A percentile compares a stretch with the other conserved stretches of the same genome.
Conservation (phyloP, 139 green algal species). For the Ettlia oleoabundans region DNA sequence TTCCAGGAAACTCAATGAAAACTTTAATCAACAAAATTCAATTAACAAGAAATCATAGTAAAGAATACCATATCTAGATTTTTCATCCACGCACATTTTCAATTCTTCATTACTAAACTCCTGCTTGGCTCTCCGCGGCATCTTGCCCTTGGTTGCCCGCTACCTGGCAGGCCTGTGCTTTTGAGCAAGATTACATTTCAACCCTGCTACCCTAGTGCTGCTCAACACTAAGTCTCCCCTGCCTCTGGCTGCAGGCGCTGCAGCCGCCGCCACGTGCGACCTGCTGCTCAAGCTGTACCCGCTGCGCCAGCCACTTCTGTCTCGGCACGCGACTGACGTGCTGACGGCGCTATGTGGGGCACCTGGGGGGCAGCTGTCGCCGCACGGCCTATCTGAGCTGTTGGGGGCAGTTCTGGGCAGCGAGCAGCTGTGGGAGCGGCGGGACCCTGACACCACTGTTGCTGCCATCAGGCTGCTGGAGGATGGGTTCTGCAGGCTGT, state of each 20-base stretch:
- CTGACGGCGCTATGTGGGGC: constrained; percentile 50
- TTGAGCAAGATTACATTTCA: too few relatives aligned
- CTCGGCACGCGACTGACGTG: constrained; percentile 63
- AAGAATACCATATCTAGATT: too few relatives aligned
- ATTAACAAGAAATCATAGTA: too few relatives aligned
- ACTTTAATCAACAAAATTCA: too few relatives aligned
- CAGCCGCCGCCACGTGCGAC: constrained; percentile 43
- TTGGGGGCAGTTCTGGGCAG: constrained; percentile 57
- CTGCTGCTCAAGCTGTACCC: constrained; percentile 73
- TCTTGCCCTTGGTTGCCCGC: too few relatives aligned
- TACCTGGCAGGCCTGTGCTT: too few relatives aligned
- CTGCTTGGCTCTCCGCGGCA: too few relatives aligned
- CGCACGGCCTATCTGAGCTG: constrained; percentile 60
- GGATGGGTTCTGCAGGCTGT: constrained; percentile 51
- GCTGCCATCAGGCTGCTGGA: constrained; percentile 64
- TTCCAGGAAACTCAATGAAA: too few relatives aligned
- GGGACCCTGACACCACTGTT: constrained; percentile 51
- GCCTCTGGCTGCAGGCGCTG: constrained; percentile 28
- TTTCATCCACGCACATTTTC: too few relatives aligned
- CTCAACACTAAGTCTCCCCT: neutral
- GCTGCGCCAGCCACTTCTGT: constrained; percentile 80
- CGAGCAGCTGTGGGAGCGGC: constrained; percentile 52
- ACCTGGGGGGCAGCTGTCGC: constrained; percentile 41
- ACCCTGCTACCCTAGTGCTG: neutral
- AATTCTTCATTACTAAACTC: too few relatives aligned